Percentiles rank a stretch among this genome's conserved stretches.
Conservation (phyloP, 2,329 filamentous ascomycete species). For the Diaporthe citri region DNA sequence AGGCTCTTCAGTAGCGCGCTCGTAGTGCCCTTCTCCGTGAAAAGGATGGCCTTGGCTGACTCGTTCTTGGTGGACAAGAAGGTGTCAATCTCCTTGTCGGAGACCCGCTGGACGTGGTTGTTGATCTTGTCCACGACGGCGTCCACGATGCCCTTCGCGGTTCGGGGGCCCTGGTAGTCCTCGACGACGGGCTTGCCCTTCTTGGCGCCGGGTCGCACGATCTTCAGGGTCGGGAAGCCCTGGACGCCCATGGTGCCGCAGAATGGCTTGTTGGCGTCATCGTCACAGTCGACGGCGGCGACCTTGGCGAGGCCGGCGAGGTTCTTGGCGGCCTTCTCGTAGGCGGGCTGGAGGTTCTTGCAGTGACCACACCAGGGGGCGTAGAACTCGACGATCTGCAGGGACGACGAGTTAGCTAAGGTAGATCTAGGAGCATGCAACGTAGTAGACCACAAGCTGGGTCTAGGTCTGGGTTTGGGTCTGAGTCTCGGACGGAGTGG, state of each 20-base stretch:
- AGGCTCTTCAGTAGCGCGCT: constrained; percentile 85
- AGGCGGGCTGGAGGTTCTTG: constrained; percentile 93
- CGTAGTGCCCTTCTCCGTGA: constrained; percentile 92
- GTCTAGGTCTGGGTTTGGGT: neutral
- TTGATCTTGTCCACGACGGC: constrained; percentile 89
- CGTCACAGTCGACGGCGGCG: constrained; percentile 94
- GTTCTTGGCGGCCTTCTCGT: constrained; percentile 91
- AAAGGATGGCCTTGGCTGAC: constrained; percentile 86
- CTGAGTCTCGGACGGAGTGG: neutral
- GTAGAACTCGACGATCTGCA: constrained; percentile 84
- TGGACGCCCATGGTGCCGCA: constrained; percentile 89
- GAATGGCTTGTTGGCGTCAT: constrained; percentile 89
- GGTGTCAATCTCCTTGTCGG: constrained; percentile 81
- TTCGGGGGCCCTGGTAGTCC: constrained; percentile 88
- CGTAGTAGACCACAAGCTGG: neutral
- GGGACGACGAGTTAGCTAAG: constrained; percentile 18
- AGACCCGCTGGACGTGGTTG: constrained; percentile 87
- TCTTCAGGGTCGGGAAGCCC: constrained; percentile 97
- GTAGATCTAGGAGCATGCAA: neutral
- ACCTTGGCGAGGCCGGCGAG: constrained; percentile 95
- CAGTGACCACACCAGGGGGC: constrained; percentile 99
- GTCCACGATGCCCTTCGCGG: constrained; percentile 88
- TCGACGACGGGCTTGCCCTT: constrained; percentile 81
- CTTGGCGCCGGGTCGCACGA: constrained; percentile 87
- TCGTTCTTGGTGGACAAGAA: constrained; percentile 79